A percentile compares a stretch with the other conserved stretches of the same genome.
phyloP scores from a whole-genome alignment of 2,329 filamentous ascomycete genomes.

The Pyricularia pennisetigena region DNA sequence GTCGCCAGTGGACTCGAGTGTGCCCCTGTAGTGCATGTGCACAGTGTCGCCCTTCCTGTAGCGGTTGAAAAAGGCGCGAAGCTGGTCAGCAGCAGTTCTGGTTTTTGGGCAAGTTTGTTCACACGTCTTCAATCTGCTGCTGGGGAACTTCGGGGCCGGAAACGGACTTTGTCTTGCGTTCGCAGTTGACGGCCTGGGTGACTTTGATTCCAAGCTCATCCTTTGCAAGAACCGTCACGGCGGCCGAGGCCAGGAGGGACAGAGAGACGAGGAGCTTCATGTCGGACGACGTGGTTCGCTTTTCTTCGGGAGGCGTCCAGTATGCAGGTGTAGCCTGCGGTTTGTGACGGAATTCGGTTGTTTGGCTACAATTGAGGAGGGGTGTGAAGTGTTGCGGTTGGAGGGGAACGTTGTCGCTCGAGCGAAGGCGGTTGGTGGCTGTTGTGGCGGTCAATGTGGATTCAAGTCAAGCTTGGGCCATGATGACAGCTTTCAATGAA shows the following conservation, averaged over 20 bases:
- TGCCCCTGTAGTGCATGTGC: conserved; percentile 82
- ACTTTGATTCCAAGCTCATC: conserved; percentile 69
- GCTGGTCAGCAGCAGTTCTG: neutral
- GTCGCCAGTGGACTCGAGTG: conserved; percentile 59
- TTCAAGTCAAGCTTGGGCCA: neutral
- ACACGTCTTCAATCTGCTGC: neutral
- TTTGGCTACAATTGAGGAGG: neutral
- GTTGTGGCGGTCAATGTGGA: neutral
- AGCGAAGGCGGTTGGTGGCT: neutral
- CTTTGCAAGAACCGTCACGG: conserved; percentile 39
- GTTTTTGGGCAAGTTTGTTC: neutral
- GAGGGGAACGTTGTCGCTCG: neutral
- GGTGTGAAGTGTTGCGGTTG: neutral
- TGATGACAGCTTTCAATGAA: neutral
- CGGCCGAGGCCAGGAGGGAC: conserved; percentile 40
- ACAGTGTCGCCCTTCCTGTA: neutral
- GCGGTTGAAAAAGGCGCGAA: neutral
- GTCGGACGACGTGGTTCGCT: conserved; percentile 12
- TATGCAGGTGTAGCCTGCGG: neutral
- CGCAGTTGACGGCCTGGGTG: conserved; percentile 64
- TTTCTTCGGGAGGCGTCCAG: neutral
- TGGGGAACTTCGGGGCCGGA: neutral
- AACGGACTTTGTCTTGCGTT: conserved; percentile 53
- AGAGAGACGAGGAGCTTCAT: conserved; percentile 43
- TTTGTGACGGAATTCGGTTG: neutral